phyloP scores from a whole-genome alignment of 768 basidiomycete species.

The Lactarius pseudohatsudake region DNA sequence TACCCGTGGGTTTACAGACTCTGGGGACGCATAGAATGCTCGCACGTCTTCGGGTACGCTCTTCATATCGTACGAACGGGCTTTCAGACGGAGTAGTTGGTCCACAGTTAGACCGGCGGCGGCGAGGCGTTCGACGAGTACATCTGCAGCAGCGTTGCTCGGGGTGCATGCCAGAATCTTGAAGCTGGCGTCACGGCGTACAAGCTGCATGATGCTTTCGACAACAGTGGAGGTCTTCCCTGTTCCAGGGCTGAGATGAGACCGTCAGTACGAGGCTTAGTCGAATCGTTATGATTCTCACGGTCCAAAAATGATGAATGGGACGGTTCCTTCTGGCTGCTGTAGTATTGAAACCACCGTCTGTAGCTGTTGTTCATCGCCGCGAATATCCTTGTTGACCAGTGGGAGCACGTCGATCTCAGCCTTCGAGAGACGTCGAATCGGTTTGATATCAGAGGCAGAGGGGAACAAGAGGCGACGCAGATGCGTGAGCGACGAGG shows the following conservation, averaged over 20 bases:
- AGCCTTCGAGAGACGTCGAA: slow-evolving; percentile 22
- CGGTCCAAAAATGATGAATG: slow-evolving; percentile 66
- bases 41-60: no score
- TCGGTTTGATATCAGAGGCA: slow-evolving; percentile 33
- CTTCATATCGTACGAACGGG: slow-evolving; percentile 45
- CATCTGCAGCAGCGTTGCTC: slow-evolving; percentile 40
- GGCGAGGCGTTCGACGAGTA: slow-evolving; percentile 36
- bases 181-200: slow-evolving; percentile 28
- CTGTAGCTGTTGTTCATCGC: slow-evolving; percentile 48
- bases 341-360: slow-evolving; percentile 50
- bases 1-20: no score
- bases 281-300: slow-evolving; percentile 34
- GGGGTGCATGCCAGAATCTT: slow-evolving; percentile 40
- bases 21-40: no score
- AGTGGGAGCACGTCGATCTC: slow-evolving; percentile 30
- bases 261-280: not conserved
- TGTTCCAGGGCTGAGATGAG: slow-evolving; percentile 39
- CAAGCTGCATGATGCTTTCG: slow-evolving; percentile 39
- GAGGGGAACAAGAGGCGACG: slow-evolving; percentile 53
- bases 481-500: slow-evolving; percentile 41
- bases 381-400: slow-evolving; percentile 45
- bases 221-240: slow-evolving; percentile 43
- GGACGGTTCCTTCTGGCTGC: slow-evolving; percentile 46
- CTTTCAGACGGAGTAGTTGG: slow-evolving; percentile 54
- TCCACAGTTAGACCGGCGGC: slow-evolving; percentile 26